phyloP scores from a whole-genome alignment of 225 moss, liverwort and hornwort species.

The Sphagnum contortum region DNA sequence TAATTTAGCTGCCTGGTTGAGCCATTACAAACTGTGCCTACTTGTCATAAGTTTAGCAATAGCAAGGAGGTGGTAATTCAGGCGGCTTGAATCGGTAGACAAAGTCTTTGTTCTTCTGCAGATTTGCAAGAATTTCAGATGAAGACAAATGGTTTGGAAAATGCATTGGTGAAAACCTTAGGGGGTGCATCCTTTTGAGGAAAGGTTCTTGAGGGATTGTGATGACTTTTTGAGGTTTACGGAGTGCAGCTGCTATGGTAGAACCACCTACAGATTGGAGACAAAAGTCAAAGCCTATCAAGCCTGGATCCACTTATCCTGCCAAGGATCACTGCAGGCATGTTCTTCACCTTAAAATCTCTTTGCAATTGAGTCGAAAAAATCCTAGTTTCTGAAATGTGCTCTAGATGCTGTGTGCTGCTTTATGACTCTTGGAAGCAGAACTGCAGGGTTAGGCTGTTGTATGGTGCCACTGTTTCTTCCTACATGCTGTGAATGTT shows the following conservation, averaged over 20 bases:
- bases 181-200: no score
- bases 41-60: no score
- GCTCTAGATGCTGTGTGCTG: not conserved
- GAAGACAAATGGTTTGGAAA: no score
- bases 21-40: no score
- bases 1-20: no score
- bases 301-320: constrained; percentile 75
- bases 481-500: not conserved
- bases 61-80: no score
- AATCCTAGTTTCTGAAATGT: not conserved
- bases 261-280: constrained; percentile 57
- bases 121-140: no score
- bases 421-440: not conserved
- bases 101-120: no score
- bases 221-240: no score
- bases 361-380: not conserved
- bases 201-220: no score
- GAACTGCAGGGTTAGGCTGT: not conserved
- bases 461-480: not conserved
- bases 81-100: no score
- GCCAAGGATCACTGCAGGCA: constrained; percentile 94
- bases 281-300: constrained; percentile 68
- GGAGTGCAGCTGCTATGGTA: constrained; percentile 36
- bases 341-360: not conserved
- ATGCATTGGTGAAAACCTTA: no score